Evolutionary conservation across 2,329 filamentous ascomycete species (phyloP).

Genomic region (Exophiala oligosperma): DNA sequence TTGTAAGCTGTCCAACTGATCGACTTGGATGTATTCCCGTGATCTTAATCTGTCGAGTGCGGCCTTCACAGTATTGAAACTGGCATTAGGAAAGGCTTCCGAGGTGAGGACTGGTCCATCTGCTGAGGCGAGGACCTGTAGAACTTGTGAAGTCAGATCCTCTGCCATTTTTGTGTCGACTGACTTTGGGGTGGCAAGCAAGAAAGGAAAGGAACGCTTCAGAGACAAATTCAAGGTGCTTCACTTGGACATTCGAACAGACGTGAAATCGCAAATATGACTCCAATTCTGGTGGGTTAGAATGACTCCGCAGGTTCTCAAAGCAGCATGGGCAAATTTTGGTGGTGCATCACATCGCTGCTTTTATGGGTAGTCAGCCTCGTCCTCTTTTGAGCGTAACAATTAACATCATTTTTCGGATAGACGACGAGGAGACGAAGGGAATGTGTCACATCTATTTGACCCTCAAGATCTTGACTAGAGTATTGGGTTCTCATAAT

Average conservation of each 20-base stretch:
- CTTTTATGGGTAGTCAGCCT: neutral
- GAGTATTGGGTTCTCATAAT: too few species aligned
- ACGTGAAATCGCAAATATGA: slow-evolving; percentile 3
- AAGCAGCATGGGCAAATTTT: neutral
- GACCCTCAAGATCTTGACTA: too few species aligned
- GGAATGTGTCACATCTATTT: too few species aligned
- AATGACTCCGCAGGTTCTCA: neutral
- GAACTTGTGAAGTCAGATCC: slow-evolving; percentile 42
- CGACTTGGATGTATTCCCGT: slow-evolving; percentile 82
- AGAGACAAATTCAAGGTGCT: neutral
- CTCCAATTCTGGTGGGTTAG: slow-evolving; percentile 12
- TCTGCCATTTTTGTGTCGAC: slow-evolving; percentile 25
- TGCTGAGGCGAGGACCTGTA: slow-evolving; percentile 64
- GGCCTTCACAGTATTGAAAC: slow-evolving; percentile 74
- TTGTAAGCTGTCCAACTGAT: slow-evolving; percentile 78
- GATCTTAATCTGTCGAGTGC: slow-evolving; percentile 83
- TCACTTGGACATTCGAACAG: neutral
- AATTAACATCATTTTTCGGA: too few species aligned
- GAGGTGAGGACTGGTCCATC: slow-evolving; percentile 65
- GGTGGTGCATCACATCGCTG: neutral
- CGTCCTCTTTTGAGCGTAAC: neutral
- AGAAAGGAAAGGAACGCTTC: neutral
- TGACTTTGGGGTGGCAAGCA: neutral
- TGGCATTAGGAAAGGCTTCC: slow-evolving; percentile 66
- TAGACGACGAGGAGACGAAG: too few species aligned